Evolutionary conservation across 2,329 filamentous ascomycete species (phyloP), one percentile per base, ranked within the genome.

Genomic region (Xylariaceae sp.): DNA sequence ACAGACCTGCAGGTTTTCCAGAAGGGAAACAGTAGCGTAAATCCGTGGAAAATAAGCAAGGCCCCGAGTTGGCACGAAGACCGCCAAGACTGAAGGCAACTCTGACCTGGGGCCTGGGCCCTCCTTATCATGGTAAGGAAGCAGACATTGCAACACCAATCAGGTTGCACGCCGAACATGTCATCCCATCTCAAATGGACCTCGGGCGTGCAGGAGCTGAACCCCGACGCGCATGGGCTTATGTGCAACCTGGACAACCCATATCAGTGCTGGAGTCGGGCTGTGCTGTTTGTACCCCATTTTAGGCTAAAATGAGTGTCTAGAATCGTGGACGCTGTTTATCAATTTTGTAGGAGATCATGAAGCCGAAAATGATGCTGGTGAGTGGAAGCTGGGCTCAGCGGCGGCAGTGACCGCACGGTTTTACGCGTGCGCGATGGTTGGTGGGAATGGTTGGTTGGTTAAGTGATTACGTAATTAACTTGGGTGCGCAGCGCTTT

Each of bases 151-250:
- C n/a, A 49, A 47, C 43, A 32, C 61, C 60, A 63, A 63, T 63
- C 42, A 59, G 32, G 29, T 48, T 19, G 44, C 32, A 36, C 44
- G 44, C 49, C 21, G 15, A 45, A 48, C 21, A 40, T 47, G 56
- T 55, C 54, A 57, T 58, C 37, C 51, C 54, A 50, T 54, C 59
- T 59, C 59, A 53, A 58, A 60, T 40, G 42, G 56, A 56, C 26
- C 16, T 37, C 22, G 44, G 58, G 56, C 57, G 51, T 63, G 60
- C 62, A 66, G 60, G 55, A 65, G 65, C 65, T 67, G 65, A 67
- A 66, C 56, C 58, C 36, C 19, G 49, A 57, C 42, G 60, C 62
- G 59, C 61, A 37, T 40, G 34, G 21, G 36, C 19, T 37, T 21
- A n/a, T 36, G 44, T 49, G 41, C 42, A 48, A 54, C 22, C 22